Base-by-base conservation (phyloP, 108 stramenopile species). In the Cylindrotheca closterium region DNA sequence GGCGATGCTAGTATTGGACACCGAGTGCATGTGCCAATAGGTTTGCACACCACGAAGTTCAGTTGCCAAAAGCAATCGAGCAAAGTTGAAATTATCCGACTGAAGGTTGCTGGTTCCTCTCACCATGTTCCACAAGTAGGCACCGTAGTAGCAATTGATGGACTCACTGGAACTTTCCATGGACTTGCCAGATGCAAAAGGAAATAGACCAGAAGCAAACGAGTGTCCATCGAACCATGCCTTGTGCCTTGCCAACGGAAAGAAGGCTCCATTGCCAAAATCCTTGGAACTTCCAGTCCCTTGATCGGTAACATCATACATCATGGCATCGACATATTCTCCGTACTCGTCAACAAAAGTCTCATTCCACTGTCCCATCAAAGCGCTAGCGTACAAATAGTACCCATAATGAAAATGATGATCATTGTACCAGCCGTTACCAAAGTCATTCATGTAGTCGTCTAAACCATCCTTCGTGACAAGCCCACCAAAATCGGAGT, bases 141-240 rank as follows among this genome's bases (percentile, higher is more conserved):
- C 94, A 12, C 89, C 93, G 62, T 84, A 96, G 65, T 98, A 98
- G 51, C 95, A 91, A 75, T 98, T 98, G 1, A 92, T 79, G 30
- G 96, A 93, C 79, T 98, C 97, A 59, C 91, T 93, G 21, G 90
- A 91, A 52, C 90, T 92, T 68, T 98, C 97, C 77, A 96, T 96
- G 17, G 90, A 88, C 73, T 98, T 98, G 19, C 96, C 97, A 54
- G 96, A 77, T 12, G 75, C 92, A 64, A 85, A 87, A 55, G 79
- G 85, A 68, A 91, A 91, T 24, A 91, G 47, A 26, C 90, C 90
- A 49, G 87, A 80, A 18, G 90, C 90, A 64, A 81, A 91, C 10
- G 86, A 87, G 42, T 91, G 89, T 18, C 87, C 87, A 60, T 91
- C 90, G 65, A 82, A 91, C 90, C 90, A 91, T n/a, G 83, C 80